Base-by-base conservation (phyloP, 2,329 filamentous ascomycete species). In the Trichoderma lentiforme region DNA sequence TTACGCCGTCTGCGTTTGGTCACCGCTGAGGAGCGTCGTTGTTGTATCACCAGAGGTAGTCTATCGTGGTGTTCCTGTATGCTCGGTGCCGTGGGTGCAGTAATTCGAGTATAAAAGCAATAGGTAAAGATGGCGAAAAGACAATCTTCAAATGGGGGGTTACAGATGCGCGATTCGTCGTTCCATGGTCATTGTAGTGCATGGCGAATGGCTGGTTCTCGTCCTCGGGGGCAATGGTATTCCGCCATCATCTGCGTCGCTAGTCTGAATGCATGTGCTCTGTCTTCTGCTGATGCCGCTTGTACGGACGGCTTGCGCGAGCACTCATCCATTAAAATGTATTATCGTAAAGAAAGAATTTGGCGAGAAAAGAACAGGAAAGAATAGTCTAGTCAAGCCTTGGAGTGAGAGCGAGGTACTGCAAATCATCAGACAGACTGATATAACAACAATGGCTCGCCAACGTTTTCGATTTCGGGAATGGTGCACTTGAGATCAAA, bases 401-500 rank as follows among this genome's bases (percentile, higher is more conserved):
- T 71, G 14, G n/a, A 28, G 34, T 56, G 8, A 47, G 24, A 34
- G 62, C 57, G 15, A 62, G 36, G n/a, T 39, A 39, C 53, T 43
- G 28, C 24, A 32, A 39, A 32, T 36, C 30, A 73, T 81, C 76
- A 83, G 70, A 82, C 81, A 63, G 89, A 90, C 82, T 95, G 93
- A 81, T 99, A 99, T 75, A 99, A 89, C 61, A 99, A 87, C 65
- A 99, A 87, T 26, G 96, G 96, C 83, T 99, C 96, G 83, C 96
- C 96, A 71, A 98, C 92, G 81, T 98, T 97, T 84, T 98, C 95
- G 82, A 99, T 98, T 83, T 99, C 96, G 62, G 96, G 96, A 80
- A 99, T 98, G 34, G 96, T 99, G 86, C 96, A 99, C 82, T 98
- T 98, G 72, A 99, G 88, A 81, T 99, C 96, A 80, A 99, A 99